These are phyloP conservation scores for Aspergillus felis DNA, from an alignment of 2,329 filamentous ascomycete species.

Conservation along the genomic window DNA sequence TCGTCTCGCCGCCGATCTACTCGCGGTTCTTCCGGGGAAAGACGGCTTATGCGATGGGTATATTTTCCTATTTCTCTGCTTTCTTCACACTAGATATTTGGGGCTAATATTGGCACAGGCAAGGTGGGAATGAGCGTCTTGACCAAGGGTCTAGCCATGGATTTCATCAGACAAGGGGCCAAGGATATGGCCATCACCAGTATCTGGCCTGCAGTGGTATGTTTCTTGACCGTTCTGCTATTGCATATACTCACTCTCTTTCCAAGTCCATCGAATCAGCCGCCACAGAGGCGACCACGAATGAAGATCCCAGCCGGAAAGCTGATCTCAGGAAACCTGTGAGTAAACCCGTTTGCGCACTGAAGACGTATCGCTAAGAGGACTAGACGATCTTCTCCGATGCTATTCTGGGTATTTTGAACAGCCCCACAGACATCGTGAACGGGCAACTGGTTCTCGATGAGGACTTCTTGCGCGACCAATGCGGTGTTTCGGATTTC, in stretches of 20 bases:
- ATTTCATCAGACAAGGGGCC: slow-evolving; percentile 65
- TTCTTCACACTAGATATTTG: neutral
- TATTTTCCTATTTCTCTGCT: neutral
- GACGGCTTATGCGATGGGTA: slow-evolving; percentile 71
- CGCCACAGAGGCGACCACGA: slow-evolving; percentile 56
- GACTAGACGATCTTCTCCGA: slow-evolving; percentile 64
- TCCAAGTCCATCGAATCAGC: slow-evolving; percentile 67
- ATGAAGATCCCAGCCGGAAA: slow-evolving; percentile 45
- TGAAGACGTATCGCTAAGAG: neutral
- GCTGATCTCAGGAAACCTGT: slow-evolving; percentile 61
- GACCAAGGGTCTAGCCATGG: slow-evolving; percentile 78
- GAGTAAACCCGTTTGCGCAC: slow-evolving; percentile 12
- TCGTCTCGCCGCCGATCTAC: slow-evolving; percentile 82
- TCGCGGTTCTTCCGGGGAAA: slow-evolving; percentile 81
- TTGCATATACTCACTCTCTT: neutral
- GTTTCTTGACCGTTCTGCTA: slow-evolving; percentile 23
- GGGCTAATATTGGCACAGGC: slow-evolving; percentile 34
- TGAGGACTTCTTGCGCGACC: slow-evolving; percentile 71
- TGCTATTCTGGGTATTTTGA: slow-evolving; percentile 69
- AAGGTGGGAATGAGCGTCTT: slow-evolving; percentile 81
- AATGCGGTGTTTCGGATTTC: slow-evolving; percentile 66
- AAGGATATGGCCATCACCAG: slow-evolving; percentile 71
- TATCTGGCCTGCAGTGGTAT: slow-evolving; percentile 74
- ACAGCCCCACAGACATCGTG: slow-evolving; percentile 55
- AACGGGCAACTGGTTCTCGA: slow-evolving; percentile 72